phyloP scores from a whole-genome alignment of 495 filamentous ascomycete genomes.

The Lineolata rhizophorae region DNA sequence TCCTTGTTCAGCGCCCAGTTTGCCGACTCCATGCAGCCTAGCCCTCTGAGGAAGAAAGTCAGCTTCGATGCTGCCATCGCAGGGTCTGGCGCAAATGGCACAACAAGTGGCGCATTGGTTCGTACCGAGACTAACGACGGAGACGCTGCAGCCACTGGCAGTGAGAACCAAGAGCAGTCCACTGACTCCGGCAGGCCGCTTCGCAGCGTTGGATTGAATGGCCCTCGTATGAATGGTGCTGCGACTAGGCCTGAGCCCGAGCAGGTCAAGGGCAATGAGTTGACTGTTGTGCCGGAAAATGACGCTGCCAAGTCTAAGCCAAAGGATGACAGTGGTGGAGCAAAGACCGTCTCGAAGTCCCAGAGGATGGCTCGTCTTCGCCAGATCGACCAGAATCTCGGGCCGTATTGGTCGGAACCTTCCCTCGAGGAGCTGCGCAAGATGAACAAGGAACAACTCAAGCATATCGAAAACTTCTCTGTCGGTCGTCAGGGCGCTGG shows the following conservation, averaged over 20 bases:
- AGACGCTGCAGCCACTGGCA: too few relatives aligned
- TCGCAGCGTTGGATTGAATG: background rate
- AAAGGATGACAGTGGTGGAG: too few relatives aligned
- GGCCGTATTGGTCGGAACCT: slow-evolving; percentile 73
- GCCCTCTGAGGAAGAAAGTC: slow-evolving; percentile 52
- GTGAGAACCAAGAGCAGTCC: too few relatives aligned
- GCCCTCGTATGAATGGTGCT: slow-evolving; percentile 30
- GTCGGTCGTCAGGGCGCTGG: slow-evolving; percentile 69
- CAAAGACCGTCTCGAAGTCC: slow-evolving; percentile 2
- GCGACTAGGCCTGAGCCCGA: slow-evolving; percentile 40
- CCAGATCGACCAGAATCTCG: slow-evolving; percentile 33
- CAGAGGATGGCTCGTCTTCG: slow-evolving; percentile 6
- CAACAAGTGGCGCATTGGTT: slow-evolving; percentile 22
- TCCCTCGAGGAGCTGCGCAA: slow-evolving; percentile 42
- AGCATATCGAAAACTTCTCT: slow-evolving; percentile 45
- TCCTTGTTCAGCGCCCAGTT: slow-evolving; percentile 20
- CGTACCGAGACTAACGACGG: slow-evolving; percentile 17
- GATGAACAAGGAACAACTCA: slow-evolving; percentile 51
- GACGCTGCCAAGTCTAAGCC: slow-evolving; percentile 8
- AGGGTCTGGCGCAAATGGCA: slow-evolving; percentile 18
- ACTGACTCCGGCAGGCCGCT: background rate
- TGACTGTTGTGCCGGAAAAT: slow-evolving; percentile 61
- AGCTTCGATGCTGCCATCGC: slow-evolving; percentile 53
- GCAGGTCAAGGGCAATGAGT: slow-evolving; percentile 49
- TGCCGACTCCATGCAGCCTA: slow-evolving; percentile 16